These are phyloP conservation scores for Rhizopogon sp. DNA, from an alignment of 768 basidiomycete genomes.

Conservation along the genomic window DNA sequence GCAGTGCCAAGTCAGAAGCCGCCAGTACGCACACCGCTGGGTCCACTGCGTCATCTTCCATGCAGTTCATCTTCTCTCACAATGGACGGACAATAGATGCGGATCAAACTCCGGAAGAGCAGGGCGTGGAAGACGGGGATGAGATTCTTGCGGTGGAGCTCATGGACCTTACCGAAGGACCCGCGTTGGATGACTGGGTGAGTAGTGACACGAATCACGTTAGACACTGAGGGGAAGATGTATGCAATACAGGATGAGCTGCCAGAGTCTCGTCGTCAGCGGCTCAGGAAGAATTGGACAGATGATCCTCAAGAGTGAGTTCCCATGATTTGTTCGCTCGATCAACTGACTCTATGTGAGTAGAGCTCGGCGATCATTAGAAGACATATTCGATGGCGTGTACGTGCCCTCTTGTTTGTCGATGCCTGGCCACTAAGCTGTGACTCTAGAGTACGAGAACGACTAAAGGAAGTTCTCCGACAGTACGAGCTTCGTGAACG, in stretches of 20 bases:
- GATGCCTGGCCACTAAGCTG: background rate
- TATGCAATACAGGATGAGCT: slow-evolving; percentile 50
- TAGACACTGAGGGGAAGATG: background rate
- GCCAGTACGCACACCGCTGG: slow-evolving; percentile 40
- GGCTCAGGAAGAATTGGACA: slow-evolving; percentile 78
- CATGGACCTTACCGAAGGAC: slow-evolving; percentile 81
- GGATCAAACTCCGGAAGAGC: slow-evolving; percentile 82
- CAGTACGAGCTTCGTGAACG: slow-evolving; percentile 89
- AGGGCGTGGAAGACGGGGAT: slow-evolving; percentile 83
- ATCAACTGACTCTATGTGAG: background rate
- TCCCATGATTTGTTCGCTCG: background rate
- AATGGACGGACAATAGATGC: slow-evolving; percentile 75
- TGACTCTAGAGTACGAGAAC: slow-evolving; percentile 64
- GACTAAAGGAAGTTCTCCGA: slow-evolving; percentile 79
- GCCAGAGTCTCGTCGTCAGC: slow-evolving; percentile 58
- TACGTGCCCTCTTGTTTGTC: slow-evolving; percentile 35
- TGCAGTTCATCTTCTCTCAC: slow-evolving; percentile 85
- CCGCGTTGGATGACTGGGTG: slow-evolving; percentile 59
- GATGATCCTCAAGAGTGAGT: slow-evolving; percentile 71
- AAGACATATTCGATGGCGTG: slow-evolving; percentile 85
- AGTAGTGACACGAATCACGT: slow-evolving; percentile 17
- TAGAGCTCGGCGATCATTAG: slow-evolving; percentile 70
- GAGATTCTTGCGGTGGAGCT: slow-evolving; percentile 87
- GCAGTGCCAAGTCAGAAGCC: slow-evolving; percentile 46
- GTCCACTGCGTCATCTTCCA: slow-evolving; percentile 34